Base-by-base conservation (phyloP, 768 basidiomycete genomes). In the Termitomyces sp. region DNA sequence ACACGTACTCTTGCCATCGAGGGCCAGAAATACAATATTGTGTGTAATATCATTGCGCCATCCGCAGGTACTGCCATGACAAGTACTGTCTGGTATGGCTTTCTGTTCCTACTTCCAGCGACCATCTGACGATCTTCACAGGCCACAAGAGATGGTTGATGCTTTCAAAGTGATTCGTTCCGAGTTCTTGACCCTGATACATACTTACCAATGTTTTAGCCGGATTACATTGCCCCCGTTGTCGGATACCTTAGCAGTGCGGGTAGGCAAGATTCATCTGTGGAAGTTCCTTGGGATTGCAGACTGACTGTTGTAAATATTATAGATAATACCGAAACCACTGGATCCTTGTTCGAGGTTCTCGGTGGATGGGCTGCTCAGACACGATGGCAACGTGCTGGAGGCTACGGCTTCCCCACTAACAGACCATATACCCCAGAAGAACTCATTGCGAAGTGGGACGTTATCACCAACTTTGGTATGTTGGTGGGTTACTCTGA, bases 1-100 rank as follows among this genome's bases (percentile, higher is more conserved):
- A 95, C 95, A n/a, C 83, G 87, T 49, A 88, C 93, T 0, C 83
- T 98, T 22, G 94, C 88, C 3, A 85, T 95, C 56, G 97, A 99
- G 72, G 97, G 97, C 50, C 79, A 81, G 68, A 93, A 93, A 69
- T 94, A 96, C 72, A 86, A 88, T 69, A 98, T 99, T 67, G 67
- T 94, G 49, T 91, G 86, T 62, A 99, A 99, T 69, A 81, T 82
- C 51, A 87, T 98, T 59, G 92, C 91, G 32, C 93, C 94, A 1
- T 85, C 85, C 37, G 94, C 93, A 30, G 93, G 93, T 10, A 95
- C 93, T 20, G 91, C 92, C 18, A 95, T 95, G 93, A 95, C 91
- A 10, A 82, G 83, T 68, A 93, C 92, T 1, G 71, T 93, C 65
- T 94, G 88, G 87, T 83, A 67, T 52, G 77, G 68, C 33, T 57